Evolutionary conservation across 805 yeast species (phyloP).

Genomic region (Candida railenensis): DNA sequence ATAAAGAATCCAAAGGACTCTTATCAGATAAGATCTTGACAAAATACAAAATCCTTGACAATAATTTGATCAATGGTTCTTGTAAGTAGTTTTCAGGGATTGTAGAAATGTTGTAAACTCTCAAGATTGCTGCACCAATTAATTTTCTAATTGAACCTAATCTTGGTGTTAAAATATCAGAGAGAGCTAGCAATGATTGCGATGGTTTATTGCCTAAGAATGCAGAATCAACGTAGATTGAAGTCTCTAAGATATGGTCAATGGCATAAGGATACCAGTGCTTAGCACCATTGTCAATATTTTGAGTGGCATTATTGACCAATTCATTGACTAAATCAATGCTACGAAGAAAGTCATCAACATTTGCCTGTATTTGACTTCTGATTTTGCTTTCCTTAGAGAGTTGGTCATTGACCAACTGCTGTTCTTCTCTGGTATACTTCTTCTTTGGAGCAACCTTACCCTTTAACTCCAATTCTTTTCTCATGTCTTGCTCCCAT

Average conservation of each 20-base stretch:
- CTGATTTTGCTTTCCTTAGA: constrained; percentile 61
- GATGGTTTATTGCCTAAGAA: constrained; percentile 48
- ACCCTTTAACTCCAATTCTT: constrained; percentile 64
- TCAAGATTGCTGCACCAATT: constrained; percentile 69
- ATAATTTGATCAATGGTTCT: constrained; percentile 52
- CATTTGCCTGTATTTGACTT: constrained; percentile 35
- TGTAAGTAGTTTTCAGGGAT: constrained; percentile 46
- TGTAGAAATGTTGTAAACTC: constrained; percentile 49
- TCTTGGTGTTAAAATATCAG: constrained; percentile 51
- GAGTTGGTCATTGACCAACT: constrained; percentile 59
- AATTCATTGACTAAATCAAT: constrained; percentile 54
- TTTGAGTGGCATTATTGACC: constrained; percentile 42
- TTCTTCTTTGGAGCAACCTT: constrained; percentile 40
- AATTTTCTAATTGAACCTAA: constrained; percentile 50
- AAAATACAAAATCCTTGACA: constrained; percentile 67
- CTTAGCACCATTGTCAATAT: constrained; percentile 62
- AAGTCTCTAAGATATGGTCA: constrained; percentile 36
- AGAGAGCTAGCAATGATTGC: constrained; percentile 52
- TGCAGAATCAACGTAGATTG: constrained; percentile 7
- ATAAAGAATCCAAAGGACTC: constrained; percentile 61
- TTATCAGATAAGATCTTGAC: constrained; percentile 75
- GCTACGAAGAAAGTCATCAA: constrained; percentile 45
- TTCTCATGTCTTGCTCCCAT: constrained; percentile 87
- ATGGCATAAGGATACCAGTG: constrained; percentile 76
- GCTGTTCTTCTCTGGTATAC: constrained; percentile 75